A percentile compares a stretch with the other conserved stretches of the same genome.
Conservation (phyloP, 192 early-diverging fungal genomes). For the Mortierella antarctica region DNA sequence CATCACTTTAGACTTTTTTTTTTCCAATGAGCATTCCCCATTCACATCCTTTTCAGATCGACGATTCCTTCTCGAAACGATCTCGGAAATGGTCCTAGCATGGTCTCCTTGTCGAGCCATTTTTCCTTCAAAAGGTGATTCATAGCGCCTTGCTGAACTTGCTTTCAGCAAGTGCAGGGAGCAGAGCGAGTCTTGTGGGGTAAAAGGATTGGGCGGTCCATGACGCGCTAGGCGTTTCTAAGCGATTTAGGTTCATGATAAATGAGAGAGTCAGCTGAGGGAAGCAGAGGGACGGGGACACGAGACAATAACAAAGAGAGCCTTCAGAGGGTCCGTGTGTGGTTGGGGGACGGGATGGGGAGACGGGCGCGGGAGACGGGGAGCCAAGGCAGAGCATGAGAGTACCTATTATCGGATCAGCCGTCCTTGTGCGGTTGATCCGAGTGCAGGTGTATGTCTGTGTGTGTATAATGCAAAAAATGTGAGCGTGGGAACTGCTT, state of each 20-base stretch:
- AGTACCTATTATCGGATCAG: background rate
- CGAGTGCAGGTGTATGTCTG: background rate
- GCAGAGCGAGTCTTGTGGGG: too few species aligned
- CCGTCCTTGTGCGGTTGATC: background rate
- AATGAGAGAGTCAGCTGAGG: conserved; percentile 6
- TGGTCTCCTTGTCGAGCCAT: too few species aligned
- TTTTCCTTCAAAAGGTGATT: too few species aligned
- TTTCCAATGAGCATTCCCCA: background rate
- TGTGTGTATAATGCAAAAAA: background rate
- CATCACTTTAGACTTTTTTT: background rate
- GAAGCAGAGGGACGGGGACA: background rate
- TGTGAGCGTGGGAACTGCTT: conserved; percentile 22
- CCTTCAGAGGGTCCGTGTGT: conserved; percentile 4
- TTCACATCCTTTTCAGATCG: background rate
- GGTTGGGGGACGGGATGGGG: background rate
- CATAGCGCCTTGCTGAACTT: too few species aligned
- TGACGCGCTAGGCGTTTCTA: too few species aligned
- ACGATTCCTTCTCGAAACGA: too few species aligned
- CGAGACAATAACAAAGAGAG: conserved; percentile 13
- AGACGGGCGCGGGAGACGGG: conserved; percentile 9
- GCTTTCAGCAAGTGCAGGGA: too few species aligned
- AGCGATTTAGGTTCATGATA: too few species aligned
- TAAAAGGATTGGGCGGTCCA: too few species aligned
- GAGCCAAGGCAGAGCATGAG: background rate
- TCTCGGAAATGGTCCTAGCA: too few species aligned